Base-by-base conservation (phyloP, 805 yeast species). In the Sungouiella thailandica region DNA sequence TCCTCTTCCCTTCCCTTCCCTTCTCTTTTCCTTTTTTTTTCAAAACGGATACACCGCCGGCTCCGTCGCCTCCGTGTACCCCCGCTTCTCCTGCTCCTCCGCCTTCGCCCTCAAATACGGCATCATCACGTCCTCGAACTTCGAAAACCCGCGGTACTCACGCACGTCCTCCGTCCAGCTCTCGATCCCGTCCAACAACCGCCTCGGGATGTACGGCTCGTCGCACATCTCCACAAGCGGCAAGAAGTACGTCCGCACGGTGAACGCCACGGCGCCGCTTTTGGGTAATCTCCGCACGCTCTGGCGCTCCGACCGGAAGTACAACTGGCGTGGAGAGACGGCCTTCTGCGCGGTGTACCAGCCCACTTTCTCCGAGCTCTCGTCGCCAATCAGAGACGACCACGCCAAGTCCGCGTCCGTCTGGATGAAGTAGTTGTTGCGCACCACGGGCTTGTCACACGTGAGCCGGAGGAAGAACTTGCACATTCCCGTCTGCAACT, bases 381-480 rank as follows among this genome's bases (percentile, higher is more conserved):
- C 85, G 39, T 69, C 61, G 7, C 86, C 86, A 46, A 80, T 78
- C 0, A 83, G 73, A 5, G 52, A 35, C 1, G 84, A 78, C 86
- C 86, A 79, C 17, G 76, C 81, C 36, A 79, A 55, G 36, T 74
- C 68, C 34, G 68, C 70, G 49, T 79, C 85, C 8, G 79, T 75
- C 53, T 79, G 86, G 25, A 79, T 53, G 47, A 80, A 80, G 52
- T 79, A 79, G 50, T 76, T 76, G 57, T 80, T 79, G 36, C 86
- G 61, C 9, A 73, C 80, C n/a, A 79, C 80, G 1, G 83, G 80
- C 39, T 72, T 70, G 48, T 78, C 83, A 32, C 71, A 68, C 7
- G 76, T 63, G 38, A 74, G 59, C 39, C 83, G 60, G 22, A 64
- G 56, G 50, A 80, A 80, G 53, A 79, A 79, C 46, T 76, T 75